These are phyloP conservation scores for Chaetomium tenue DNA, from an alignment of 495 filamentous ascomycete species.

Conservation along the genomic window DNA sequence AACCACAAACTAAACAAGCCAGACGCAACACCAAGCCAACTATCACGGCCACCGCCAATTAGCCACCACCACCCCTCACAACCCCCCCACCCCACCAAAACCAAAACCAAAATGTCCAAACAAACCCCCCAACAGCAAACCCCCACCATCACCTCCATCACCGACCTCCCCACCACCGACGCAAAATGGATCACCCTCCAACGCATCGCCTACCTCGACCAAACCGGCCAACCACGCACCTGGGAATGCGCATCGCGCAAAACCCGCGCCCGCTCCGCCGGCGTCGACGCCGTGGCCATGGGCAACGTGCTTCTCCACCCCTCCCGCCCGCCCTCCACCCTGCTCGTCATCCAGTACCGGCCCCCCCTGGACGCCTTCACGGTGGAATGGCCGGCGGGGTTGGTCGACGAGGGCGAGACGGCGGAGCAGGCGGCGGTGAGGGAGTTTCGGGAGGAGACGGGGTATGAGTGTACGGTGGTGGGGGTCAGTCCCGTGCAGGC, in stretches of 20 bases:
- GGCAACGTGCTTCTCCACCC: conserved; percentile 54
- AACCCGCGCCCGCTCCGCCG: conserved; percentile 45
- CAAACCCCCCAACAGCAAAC: conserved; percentile 41
- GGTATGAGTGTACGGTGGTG: conserved; percentile 55
- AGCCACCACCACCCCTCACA: neutral
- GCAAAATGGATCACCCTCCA: conserved; percentile 54
- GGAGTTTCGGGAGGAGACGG: conserved; percentile 88
- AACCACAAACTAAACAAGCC: neutral
- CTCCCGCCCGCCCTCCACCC: conserved; percentile 45
- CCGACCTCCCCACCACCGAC: conserved; percentile 44
- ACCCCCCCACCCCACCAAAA: conserved; percentile 6
- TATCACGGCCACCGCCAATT: neutral
- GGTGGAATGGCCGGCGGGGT: conserved; percentile 80
- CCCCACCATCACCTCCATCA: conserved; percentile 47
- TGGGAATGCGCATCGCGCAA: conserved; percentile 57
- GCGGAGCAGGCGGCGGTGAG: conserved; percentile 76
- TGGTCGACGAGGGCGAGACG: conserved; percentile 76
- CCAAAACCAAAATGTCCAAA: conserved; percentile 14
- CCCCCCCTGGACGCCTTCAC: conserved; percentile 74
- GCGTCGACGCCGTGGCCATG: conserved; percentile 58
- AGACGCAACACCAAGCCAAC: too few species aligned
- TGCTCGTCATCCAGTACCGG: conserved; percentile 63
- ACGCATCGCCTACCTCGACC: conserved; percentile 53
- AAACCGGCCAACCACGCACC: conserved; percentile 48
- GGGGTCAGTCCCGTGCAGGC: conserved; percentile 39